Evolutionary conservation across 495 filamentous ascomycete species (phyloP), one percentile per base, ranked within the genome.

Genomic region (Monascus purpureus): DNA sequence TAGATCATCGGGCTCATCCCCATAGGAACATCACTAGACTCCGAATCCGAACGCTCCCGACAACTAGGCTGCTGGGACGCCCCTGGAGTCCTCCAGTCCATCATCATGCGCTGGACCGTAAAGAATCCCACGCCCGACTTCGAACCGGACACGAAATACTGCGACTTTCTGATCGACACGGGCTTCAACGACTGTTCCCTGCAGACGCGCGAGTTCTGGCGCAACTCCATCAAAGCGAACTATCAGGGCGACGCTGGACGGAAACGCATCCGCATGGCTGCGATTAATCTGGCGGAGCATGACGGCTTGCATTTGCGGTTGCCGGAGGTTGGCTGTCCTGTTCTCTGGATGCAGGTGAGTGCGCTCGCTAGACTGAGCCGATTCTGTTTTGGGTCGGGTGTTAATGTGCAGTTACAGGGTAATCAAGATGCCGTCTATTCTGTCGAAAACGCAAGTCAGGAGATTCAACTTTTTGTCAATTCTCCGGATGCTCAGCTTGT

Each of bases 21-120:
- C 1, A 46, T 79, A 1, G 75, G 72, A 11, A 77, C 74, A 4
- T 75, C 72, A 4, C 61, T 80, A 50, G 73, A 78, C 40, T 59
- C 45, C 38, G 74, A 78, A 45, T 68, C 68, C n/a, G 44, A 61
- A 9, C 60, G 61, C 6, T 70, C 61, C 1, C 63, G 72, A 8
- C 33, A 39, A 5, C 48, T 68, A 14, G 57, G 66, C 1, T 73
- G 69, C 50, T 80, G 74, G 74, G 62, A 78, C 37, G 62, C 66
- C 3, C 44, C 53, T 8, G 34, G 47, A 0, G 47, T 59, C 12
- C 37, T 71, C 7, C 38, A 41, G 1, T 49, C 53, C 0, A 64
- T 58, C 38, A 54, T 66, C 23, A 37, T 69, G 6, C 43, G 45
- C 24, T 76, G 68, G 67, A 57, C 61, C 13, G 59, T 41, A 35